Evolutionary conservation across 768 basidiomycete species (phyloP).

Genomic region (Boletus vermiculosoides): DNA sequence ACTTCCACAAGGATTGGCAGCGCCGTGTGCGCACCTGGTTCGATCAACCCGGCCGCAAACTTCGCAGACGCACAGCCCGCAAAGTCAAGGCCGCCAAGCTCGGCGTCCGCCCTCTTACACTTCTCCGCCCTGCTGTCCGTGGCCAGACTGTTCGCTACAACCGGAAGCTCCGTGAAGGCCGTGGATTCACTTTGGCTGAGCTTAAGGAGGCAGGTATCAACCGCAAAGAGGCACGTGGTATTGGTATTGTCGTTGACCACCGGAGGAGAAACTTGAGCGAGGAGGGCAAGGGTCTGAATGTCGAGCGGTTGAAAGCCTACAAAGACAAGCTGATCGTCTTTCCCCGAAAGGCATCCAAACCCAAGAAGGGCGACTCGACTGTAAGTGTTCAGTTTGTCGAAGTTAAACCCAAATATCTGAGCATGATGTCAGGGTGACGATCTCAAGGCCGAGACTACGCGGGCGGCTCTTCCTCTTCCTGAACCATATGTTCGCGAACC

Average conservation of each 20-base stretch:
- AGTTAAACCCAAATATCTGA: slow-evolving; percentile 4
- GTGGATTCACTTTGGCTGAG: slow-evolving; percentile 93
- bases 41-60: slow-evolving; percentile 97
- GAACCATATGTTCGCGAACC: slow-evolving; percentile 66
- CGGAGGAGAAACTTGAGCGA: slow-evolving; percentile 94
- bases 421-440: slow-evolving; percentile 64
- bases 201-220: slow-evolving; percentile 95
- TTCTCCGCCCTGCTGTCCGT: slow-evolving; percentile 96
- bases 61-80: slow-evolving; percentile 90
- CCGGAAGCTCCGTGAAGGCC: slow-evolving; percentile 93
- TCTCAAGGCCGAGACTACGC: slow-evolving; percentile 74
- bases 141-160: slow-evolving; percentile 97
- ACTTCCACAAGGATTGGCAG: slow-evolving; percentile 99
- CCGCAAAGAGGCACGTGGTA: slow-evolving; percentile 86
- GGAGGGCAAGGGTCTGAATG: slow-evolving; percentile 94
- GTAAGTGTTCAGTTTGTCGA: slow-evolving; percentile 45
- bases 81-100: slow-evolving; percentile 86
- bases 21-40: slow-evolving; percentile 96
- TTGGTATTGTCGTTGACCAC: slow-evolving; percentile 97
- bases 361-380: slow-evolving; percentile 92
- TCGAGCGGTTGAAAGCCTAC: slow-evolving; percentile 92
- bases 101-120: slow-evolving; percentile 87
- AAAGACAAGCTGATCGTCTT: slow-evolving; percentile 91
- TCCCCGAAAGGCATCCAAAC: slow-evolving; percentile 93
- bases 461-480: slow-evolving; percentile 65